Conservation (phyloP, 2,329 filamentous ascomycete genomes). For the Xylaria sp. region DNA sequence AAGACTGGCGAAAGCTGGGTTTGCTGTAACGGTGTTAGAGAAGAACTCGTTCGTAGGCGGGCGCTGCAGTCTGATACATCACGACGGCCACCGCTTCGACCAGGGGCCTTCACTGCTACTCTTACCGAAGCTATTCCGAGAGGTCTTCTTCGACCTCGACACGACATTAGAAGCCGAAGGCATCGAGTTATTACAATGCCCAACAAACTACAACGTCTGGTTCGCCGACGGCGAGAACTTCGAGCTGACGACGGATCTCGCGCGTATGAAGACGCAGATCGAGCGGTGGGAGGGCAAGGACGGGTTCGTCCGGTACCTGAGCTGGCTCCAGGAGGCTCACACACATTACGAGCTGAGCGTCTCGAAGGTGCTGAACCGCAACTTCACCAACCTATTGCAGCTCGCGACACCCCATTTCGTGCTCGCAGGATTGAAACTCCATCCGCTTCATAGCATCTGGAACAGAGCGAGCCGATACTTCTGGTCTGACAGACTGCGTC, state of each 20-base stretch:
- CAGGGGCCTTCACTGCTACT: slow-evolving; percentile 77
- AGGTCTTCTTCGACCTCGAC: slow-evolving; percentile 71
- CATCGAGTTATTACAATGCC: slow-evolving; percentile 72
- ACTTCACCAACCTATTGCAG: slow-evolving; percentile 66
- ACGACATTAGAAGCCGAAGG: slow-evolving; percentile 69
- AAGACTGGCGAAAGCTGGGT: slow-evolving; percentile 72
- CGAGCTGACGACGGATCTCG: slow-evolving; percentile 68
- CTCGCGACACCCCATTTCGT: slow-evolving; percentile 66
- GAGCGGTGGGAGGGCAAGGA: slow-evolving; percentile 75
- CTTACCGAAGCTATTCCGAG: slow-evolving; percentile 71
- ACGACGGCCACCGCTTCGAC: slow-evolving; percentile 72
- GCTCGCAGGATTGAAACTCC: slow-evolving; percentile 62
- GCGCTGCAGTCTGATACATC: slow-evolving; percentile 68
- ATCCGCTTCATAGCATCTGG: slow-evolving; percentile 76
- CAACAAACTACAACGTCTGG: slow-evolving; percentile 77
- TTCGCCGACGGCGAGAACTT: slow-evolving; percentile 72
- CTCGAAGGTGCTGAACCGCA: slow-evolving; percentile 67
- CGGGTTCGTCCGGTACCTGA: slow-evolving; percentile 72
- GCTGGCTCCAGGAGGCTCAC: slow-evolving; percentile 70
- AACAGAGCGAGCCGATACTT: slow-evolving; percentile 70
- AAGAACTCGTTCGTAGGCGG: slow-evolving; percentile 77
- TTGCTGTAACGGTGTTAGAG: slow-evolving; percentile 76
- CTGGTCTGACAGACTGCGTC: slow-evolving; percentile 68
- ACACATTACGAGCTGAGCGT: slow-evolving; percentile 73
- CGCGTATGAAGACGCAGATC: slow-evolving; percentile 73